Base-by-base conservation (phyloP, 2,329 filamentous ascomycete species). In the Peltaster fructicola region DNA sequence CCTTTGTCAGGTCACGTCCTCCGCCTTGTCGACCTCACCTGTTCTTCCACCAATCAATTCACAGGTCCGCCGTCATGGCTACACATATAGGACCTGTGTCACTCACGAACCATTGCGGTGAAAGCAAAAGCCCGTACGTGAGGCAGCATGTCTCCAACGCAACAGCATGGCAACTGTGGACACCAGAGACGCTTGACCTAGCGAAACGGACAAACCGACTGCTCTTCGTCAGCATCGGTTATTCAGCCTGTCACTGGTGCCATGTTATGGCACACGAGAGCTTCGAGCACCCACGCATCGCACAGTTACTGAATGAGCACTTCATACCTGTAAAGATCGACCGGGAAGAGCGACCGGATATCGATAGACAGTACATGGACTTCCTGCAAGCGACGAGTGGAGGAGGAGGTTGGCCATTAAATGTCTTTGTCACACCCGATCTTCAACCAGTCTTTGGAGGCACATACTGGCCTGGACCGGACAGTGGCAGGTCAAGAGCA, bases 291-390 rank as follows among this genome's bases (percentile, higher is more conserved):
- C 59, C 68, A 2, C 71, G 81, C 34, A 73, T 92, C 32, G 82
- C 88, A 9, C 56, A 68, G 13, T 62, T 92, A 29, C 63, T 98
- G 17, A 98, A 95, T 56, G 62, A 73, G 32, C 68, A 70, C 29
- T 98, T 95, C 50, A 70, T 98, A 21, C 85, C 88, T 4, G 72
- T 95, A 48, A 77, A 93, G 40, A 68, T 95, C 43, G 88, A 98
- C 51, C 71, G 84, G 31, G 88, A 98, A 52, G 81, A 92, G 52
- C 72, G 85, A 14, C 85, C 85, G 6, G 84, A 95, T 45, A 71
- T 95, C 35, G 88, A 98, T 45, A 73, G 78, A 33, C 84, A 95
- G 36, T 95, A 95, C 51, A 93, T 93, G 81, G 92, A 92, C 56
- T 98, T 92, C 50, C 75, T 92, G 19, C 82, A 93, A 48, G 85